Base-by-base conservation (phyloP, 2,329 filamentous ascomycete species). In the Hypoxylon sp. region DNA sequence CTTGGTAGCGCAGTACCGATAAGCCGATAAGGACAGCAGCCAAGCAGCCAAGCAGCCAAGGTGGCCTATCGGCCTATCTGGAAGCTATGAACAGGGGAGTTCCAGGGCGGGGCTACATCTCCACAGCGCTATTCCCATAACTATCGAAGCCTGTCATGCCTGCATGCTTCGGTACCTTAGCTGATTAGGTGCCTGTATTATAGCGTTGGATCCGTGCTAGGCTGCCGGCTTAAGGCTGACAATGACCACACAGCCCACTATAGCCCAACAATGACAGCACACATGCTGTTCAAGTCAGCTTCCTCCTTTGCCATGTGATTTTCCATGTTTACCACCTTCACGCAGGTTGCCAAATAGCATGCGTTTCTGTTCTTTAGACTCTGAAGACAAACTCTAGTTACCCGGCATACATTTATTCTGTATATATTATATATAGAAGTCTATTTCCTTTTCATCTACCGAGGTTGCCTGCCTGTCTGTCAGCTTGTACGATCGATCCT, bases 211-310 rank as follows among this genome's bases (percentile, higher is more conserved):
- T 41, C 17, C 24, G 38, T 10, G 37, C 31, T 57, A 56, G 38
- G 26, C 43, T 54, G n/a, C 21, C 42, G 38, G 42, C 48, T 58
- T 53, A 60, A 60, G 58, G 58, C 58, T 60, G 58, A 57, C 33
- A 52, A 48, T 42, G 51, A 60, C 48, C 48, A 13, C 33, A 26
- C n/a, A 35, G n/a, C 21, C 42, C 40, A 41, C 48, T 58, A 50
- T 57, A 60, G 58, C 53, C 58, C 57, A 53, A 57, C 33, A 52
- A 48, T 42, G 51, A 60, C 48, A 52, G 15, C 33, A 26, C n/a
- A 35, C 31, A 48, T 46, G 42, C n/a, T n/a, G 18, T 35, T 42
- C 23, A 50, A 47, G 21, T 55, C 17, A 48, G 18, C 24, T 38
- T 11, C 15, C 20, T 13, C 27, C n/a, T 49, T 38, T 52, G 26